These are phyloP conservation scores for Sclerotiophoma versabilis DNA, from an alignment of 2,329 filamentous ascomycete genomes.

Conservation along the genomic window DNA sequence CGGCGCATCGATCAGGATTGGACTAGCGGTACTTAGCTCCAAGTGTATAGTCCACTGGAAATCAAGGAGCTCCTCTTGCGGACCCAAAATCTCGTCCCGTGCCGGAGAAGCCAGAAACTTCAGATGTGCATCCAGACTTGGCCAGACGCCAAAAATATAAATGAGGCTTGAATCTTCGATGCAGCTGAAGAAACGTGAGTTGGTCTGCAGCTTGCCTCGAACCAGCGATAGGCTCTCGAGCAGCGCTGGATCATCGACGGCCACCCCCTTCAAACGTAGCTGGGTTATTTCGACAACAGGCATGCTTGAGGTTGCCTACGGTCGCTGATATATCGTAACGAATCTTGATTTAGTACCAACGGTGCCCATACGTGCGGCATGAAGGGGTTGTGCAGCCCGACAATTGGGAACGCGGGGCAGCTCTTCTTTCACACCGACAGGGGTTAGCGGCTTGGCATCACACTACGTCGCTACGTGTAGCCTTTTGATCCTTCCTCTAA, in stretches of 20 bases:
- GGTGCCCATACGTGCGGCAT: conserved; percentile 27
- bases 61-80: conserved; percentile 39
- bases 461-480: conserved; percentile 3
- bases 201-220: conserved; percentile 35
- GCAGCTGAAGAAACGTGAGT: conserved; percentile 40
- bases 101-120: conserved; percentile 37
- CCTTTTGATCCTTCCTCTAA: conserved; percentile 12
- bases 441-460: conserved; percentile 24
- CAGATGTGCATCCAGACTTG: conserved; percentile 36
- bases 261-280: conserved; percentile 33
- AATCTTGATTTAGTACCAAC: not conserved
- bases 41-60: conserved; percentile 42
- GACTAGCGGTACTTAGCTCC: conserved; percentile 28
- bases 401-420: conserved; percentile 24
- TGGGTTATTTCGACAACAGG: conserved; percentile 39
- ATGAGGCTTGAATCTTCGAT: conserved; percentile 36
- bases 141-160: conserved; percentile 45
- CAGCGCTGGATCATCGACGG: conserved; percentile 28
- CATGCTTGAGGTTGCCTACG: conserved; percentile 22
- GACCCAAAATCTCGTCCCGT: conserved; percentile 35
- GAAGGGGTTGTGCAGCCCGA: conserved; percentile 21
- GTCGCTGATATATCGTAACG: not conserved
- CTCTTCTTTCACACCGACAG: conserved; percentile 15
- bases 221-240: conserved; percentile 40
- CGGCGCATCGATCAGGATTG: conserved; percentile 35